Evolutionary conservation across 768 basidiomycete species (phyloP), one percentile per base, ranked within the genome.

Genomic region (Rhodotorula diobovata): DNA sequence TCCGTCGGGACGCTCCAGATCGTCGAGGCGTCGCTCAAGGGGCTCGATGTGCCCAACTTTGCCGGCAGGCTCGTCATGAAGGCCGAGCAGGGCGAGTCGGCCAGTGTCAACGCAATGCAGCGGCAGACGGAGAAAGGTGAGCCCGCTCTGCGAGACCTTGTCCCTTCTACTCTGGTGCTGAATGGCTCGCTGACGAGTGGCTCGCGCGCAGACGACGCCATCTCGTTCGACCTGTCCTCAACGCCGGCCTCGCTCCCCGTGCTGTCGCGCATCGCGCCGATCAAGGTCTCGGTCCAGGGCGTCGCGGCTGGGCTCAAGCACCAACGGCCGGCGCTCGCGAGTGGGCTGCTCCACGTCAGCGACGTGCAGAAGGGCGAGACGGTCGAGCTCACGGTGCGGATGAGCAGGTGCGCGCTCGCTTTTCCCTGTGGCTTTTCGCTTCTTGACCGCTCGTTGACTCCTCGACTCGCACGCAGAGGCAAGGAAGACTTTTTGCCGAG

Each of bases 1-100:
- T 57, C 55, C 10, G 30, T 65, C 46, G 66, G 66, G 11, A 67
- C 58, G 20, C n/a, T 67, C 25, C 37, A 53, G 32, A 28, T 61
- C 41, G 48, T 54, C 10, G 32, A 16, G 4, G 66, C 58, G 23
- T 15, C 34, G 16, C 14, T 65, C 28, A 11, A 32, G 25, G 64
- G 64, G 18, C 28, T 48, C 5, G 16, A 32, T 45, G 37, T 23
- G 32, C 35, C 23, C n/a, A 41, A 58, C 57, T 41, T 32, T n/a
- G 32, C 20, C 28, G 58, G 58, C 4, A n/a, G 46, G 10, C 18
- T 65, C 2, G 4, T 6, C 14, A 25, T 65, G 46, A 18, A 30
- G 28, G 4, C 48, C 18, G 32, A 64, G 10, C 35, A 43, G 18
- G 64, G 56, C 23, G 35, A 23, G 43, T 11, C 11, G 14, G 50